phyloP scores from a whole-genome alignment of 1,284 basidiomycete species.

The Kalmanozyma brasiliensis region DNA sequence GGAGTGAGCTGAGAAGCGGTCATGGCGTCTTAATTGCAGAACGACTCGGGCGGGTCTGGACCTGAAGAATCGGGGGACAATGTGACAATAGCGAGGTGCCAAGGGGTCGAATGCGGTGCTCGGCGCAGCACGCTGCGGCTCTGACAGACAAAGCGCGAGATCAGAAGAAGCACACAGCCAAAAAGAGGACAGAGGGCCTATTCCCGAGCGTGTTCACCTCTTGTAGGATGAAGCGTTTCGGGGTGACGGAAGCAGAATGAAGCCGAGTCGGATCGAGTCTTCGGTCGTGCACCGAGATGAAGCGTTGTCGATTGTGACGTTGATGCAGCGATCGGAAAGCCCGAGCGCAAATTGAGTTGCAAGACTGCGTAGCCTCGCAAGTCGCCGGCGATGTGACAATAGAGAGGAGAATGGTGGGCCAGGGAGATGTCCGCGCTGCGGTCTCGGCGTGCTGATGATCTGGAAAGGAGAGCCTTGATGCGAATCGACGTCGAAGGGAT shows the following conservation, averaged over 20 bases:
- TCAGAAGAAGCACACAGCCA: not conserved
- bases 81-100: slow-evolving; percentile 1
- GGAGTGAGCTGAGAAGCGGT: slow-evolving; percentile 42
- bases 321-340: slow-evolving; percentile 3
- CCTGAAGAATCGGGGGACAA: too few relatives aligned
- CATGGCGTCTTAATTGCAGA: slow-evolving; percentile 26
- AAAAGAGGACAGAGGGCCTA: too few relatives aligned
- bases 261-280: not conserved
- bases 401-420: not conserved
- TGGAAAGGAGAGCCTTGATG: not conserved
- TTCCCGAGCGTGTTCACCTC: too few relatives aligned
- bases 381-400: slow-evolving; percentile 2
- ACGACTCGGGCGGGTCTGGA: too few relatives aligned
- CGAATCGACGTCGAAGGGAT: too few relatives aligned
- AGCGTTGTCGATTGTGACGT: not conserved
- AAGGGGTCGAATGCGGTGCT: too few relatives aligned
- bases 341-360: slow-evolving; percentile 4
- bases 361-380: not conserved
- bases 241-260: too few relatives aligned
- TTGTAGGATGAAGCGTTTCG: too few relatives aligned
- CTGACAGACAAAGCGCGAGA: slow-evolving; percentile 3
- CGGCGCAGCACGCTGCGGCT: not conserved
- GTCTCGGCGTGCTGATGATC: not conserved
- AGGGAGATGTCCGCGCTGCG: slow-evolving; percentile 7
- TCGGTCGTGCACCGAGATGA: slow-evolving; percentile 7